Evolutionary conservation across 1,139 yeast genomes (phyloP).

Genomic region (Sugiyamaella pinicola): DNA sequence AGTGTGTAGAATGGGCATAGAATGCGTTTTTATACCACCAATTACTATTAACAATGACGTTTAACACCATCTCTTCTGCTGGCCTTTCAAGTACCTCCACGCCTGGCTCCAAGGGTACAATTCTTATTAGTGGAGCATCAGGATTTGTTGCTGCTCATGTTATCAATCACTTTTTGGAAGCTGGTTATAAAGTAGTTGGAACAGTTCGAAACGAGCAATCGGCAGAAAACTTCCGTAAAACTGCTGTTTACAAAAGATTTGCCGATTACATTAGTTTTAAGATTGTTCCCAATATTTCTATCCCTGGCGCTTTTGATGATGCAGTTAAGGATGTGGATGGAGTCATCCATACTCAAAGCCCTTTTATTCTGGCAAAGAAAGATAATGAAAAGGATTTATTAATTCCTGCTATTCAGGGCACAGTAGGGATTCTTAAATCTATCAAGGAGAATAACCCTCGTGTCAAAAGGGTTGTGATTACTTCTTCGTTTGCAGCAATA

Average conservation of each 20-base stretch:
- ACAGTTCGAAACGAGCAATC: not conserved
- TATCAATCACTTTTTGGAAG: not conserved
- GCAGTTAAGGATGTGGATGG: conserved; percentile 42
- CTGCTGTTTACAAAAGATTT: not conserved
- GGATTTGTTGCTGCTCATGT: not conserved
- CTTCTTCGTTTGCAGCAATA: conserved; percentile 55
- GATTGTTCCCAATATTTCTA: conserved; percentile 51
- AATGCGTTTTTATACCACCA: no score
- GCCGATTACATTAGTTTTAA: not conserved
- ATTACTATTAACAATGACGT: no score
- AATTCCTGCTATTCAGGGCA: conserved; percentile 55
- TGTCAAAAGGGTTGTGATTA: conserved; percentile 53
- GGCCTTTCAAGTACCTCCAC: no score
- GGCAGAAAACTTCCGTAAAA: not conserved
- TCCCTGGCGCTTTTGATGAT: conserved; percentile 53
- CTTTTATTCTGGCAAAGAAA: not conserved
- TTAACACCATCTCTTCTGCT: no score
- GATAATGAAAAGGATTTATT: conserved; percentile 40
- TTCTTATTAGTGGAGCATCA: not conserved
- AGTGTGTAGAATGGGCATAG: no score
- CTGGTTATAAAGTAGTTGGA: conserved; percentile 1
- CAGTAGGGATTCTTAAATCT: conserved; percentile 47
- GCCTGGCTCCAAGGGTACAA: not conserved
- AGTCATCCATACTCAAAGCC: conserved; percentile 1
- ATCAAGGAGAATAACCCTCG: conserved; percentile 46